A percentile compares a stretch with the other conserved stretches of the same genome.
These are phyloP conservation scores for Irpex sp. DNA, from an alignment of 1,284 basidiomycete genomes.

Conservation along the genomic window DNA sequence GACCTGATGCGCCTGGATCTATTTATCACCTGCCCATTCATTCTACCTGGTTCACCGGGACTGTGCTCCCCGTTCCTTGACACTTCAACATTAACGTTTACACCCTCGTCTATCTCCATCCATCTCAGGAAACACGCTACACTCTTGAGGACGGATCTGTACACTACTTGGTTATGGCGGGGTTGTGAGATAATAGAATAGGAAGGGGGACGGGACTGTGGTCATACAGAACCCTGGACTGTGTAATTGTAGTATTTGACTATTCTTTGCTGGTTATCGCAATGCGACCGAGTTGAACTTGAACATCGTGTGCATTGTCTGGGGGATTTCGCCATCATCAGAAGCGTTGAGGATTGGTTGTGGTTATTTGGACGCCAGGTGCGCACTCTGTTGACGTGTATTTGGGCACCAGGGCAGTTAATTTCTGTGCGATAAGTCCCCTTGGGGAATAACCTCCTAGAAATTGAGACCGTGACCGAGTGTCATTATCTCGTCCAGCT, in stretches of 20 bases:
- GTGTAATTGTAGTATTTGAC: conserved; percentile 2
- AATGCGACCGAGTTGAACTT: background rate
- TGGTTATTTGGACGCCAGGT: background rate
- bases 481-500: background rate
- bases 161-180: background rate
- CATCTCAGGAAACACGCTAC: background rate
- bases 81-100: background rate
- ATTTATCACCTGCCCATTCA: conserved; percentile 2
- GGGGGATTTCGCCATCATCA: background rate
- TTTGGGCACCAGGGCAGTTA: background rate
- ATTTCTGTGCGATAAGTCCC: background rate
- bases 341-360: background rate
- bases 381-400: background rate
- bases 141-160: background rate
- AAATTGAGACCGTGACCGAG: too few relatives aligned
- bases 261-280: background rate
- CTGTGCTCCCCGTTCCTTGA: conserved; percentile 4
- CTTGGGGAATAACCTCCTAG: background rate
- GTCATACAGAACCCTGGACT: conserved; percentile 10
- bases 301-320: background rate
- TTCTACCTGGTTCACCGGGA: conserved; percentile 5
- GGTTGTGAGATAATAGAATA: conserved; percentile 7
- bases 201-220: background rate
- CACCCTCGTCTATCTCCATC: background rate
- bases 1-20: background rate